Conservation (phyloP, 345 rosid genomes). For the Melastoma malabathricum region DNA sequence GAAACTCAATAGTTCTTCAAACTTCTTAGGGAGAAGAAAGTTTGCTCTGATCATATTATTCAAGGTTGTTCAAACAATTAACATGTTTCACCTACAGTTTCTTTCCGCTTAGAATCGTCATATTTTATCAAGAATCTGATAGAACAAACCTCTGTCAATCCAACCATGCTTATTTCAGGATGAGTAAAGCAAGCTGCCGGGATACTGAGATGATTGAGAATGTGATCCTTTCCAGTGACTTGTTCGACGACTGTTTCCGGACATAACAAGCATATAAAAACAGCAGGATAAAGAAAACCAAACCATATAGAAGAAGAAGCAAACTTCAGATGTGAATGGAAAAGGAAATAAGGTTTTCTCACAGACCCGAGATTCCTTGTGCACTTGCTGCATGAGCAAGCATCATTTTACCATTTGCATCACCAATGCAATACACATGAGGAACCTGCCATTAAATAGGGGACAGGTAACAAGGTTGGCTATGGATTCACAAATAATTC, state of each 20-base stretch:
- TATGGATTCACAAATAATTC: background rate
- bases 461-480: no score
- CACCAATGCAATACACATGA: slow-evolving; percentile 83
- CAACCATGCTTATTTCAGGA: slow-evolving; percentile 99
- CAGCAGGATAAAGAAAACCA: background rate
- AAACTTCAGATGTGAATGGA: background rate
- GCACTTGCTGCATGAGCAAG: slow-evolving; percentile 99
- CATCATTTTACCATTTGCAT: slow-evolving; percentile 98
- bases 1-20: no score
- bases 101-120: background rate
- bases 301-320: background rate
- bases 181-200: slow-evolving; percentile 99
- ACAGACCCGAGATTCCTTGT: slow-evolving; percentile 94
- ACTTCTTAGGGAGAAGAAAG: no score
- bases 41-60: no score
- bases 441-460: slow-evolving; percentile 41
- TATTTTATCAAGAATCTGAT: background rate
- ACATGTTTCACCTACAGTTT: no score
- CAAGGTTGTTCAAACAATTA: no score
- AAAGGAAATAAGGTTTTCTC: background rate
- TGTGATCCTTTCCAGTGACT: slow-evolving; percentile 82
- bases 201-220: slow-evolving; percentile 83
- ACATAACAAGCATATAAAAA: background rate
- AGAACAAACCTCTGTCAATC: slow-evolving; percentile 73
- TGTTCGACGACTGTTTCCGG: slow-evolving; percentile 72